Base-by-base conservation (phyloP, 2,329 filamentous ascomycete species). In the Cephalotrichum gorgonifer region DNA sequence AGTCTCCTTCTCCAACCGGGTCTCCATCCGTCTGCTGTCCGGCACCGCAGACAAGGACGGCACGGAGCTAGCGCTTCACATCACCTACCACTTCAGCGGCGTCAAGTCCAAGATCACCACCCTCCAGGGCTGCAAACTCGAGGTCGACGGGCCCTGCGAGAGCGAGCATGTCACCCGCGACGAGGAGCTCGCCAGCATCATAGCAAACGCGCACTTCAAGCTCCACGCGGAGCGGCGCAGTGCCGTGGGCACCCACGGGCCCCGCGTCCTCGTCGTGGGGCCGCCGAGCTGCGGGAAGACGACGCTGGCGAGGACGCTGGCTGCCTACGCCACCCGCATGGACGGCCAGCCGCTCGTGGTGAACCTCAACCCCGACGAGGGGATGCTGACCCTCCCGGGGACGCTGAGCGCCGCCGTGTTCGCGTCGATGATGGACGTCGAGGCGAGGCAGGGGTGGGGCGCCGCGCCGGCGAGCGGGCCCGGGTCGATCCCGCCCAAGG, bases 41-140 rank as follows among this genome's bases (percentile, higher is more conserved):
- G 93, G 93, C 53, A 88, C 84, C 1, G 93, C 91, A 44, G 93
- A 98, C 66, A 81, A 95, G 60, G 95, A 97, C 62, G 93, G 93
- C 62, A 90, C 91, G 49, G 93, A 98, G 69, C 84, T 98, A 41
- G 89, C 89, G 11, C 76, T 79, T 9, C 85, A 85, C 50, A 85
- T 85, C 47, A 75, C 79, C 9, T 97, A 97, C 70, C 83, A 75
- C 28, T 91, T 98, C 65, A 76, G 78, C 43, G 86, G 88, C 50
- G 79, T 78, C 56, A 94, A 94, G 70, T 86, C 86, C 51, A 90
- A 91, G 53, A 85, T 98, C 59, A 87, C 87, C 64, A 95, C 90
- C 46, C 95, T 88, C 85, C 82, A 91, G 60, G 91, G 93, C 58
- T 96, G 89, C 67, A 81, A 81, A 48, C 70, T 98, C 52, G 87